phyloP scores from a whole-genome alignment of 108 stramenopile species.

The Parmales sp. region DNA sequence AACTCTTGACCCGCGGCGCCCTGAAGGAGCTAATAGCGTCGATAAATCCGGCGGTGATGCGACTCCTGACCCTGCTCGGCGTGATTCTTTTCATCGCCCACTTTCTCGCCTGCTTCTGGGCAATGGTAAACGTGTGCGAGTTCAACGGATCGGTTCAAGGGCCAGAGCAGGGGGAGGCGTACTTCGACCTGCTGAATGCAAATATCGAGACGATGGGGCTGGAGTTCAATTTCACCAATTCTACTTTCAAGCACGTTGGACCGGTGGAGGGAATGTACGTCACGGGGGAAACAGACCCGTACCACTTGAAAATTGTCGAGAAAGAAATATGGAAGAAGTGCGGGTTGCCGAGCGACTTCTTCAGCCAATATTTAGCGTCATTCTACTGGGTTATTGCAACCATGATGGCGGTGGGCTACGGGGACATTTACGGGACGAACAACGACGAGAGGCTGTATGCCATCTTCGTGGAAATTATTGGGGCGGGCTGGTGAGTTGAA shows the following conservation, averaged over 20 bases:
- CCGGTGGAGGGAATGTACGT: no score
- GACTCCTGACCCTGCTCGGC: not conserved
- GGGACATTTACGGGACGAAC: constrained; percentile 30
- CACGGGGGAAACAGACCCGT: no score
- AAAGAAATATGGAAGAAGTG: no score
- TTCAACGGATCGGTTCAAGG: not conserved
- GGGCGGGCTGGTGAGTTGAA: no score
- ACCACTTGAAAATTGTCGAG: no score
- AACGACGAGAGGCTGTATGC: constrained; percentile 23
- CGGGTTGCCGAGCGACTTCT: no score
- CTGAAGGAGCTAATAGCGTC: not conserved
- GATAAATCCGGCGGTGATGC: constrained; percentile 1
- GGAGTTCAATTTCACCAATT: no score
- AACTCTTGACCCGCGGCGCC: not conserved
- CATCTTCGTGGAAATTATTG: constrained; percentile 9
- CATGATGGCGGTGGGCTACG: constrained; percentile 44
- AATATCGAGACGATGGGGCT: no score
- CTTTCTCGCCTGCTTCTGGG: constrained; percentile 12
- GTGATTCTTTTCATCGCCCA: constrained; percentile 4
- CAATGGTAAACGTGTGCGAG: not conserved
- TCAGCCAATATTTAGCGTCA: constrained; percentile 27
- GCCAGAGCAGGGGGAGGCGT: no score
- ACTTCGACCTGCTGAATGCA: no score
- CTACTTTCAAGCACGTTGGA: no score
- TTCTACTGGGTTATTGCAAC: constrained; percentile 47